A percentile compares a stretch with the other conserved stretches of the same genome.
phyloP scores from a whole-genome alignment of 1,284 basidiomycete genomes.

The Coriolopsis trogii region DNA sequence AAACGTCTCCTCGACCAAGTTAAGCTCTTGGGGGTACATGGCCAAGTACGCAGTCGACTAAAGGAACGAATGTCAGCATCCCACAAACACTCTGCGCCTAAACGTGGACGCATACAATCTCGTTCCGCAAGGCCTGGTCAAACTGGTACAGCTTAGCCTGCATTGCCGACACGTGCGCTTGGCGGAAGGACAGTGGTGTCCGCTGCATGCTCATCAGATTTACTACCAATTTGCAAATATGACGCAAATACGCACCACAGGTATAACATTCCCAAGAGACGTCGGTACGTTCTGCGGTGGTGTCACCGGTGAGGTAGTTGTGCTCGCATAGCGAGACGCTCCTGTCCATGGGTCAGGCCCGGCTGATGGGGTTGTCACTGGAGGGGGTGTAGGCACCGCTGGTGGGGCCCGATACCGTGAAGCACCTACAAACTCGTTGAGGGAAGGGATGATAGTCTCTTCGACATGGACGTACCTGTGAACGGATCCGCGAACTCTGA shows the following conservation, averaged over 20 bases:
- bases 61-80: neutral
- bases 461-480: too few species aligned
- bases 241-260: constrained; percentile 53
- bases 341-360: constrained; percentile 74
- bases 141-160: constrained; percentile 84
- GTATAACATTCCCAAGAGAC: constrained; percentile 44
- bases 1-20: constrained; percentile 67
- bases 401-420: constrained; percentile 38
- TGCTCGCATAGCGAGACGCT: constrained; percentile 58
- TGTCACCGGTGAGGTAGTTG: constrained; percentile 27
- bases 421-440: constrained; percentile 37
- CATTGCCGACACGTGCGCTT: constrained; percentile 89
- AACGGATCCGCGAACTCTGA: constrained; percentile 39
- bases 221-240: neutral
- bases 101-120: constrained; percentile 52
- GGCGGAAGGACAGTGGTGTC: constrained; percentile 76
- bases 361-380: constrained; percentile 14
- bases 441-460: constrained; percentile 30
- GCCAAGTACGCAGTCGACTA: constrained; percentile 72
- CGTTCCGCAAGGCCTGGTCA: constrained; percentile 69
- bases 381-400: constrained; percentile 23
- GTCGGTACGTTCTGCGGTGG: constrained; percentile 12
- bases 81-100: neutral
- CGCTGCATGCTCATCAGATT: constrained; percentile 36
- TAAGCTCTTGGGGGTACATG: constrained; percentile 70